Percentiles rank a stretch among this genome's conserved stretches.
Conservation (phyloP, 2,329 filamentous ascomycete species). For the Kalaharituber pfeilii region DNA sequence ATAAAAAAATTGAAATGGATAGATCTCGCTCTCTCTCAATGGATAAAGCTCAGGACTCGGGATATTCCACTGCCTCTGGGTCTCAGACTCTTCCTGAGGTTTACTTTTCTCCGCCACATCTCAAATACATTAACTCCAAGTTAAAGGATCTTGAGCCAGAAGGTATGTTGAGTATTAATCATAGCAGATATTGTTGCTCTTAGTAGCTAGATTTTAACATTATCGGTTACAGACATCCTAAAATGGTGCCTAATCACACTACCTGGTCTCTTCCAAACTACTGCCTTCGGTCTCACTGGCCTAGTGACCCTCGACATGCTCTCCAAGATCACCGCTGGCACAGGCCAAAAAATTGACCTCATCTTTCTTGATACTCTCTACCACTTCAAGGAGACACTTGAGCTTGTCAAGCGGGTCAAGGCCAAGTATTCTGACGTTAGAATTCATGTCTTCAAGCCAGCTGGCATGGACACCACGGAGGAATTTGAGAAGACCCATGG, state of each 20-base stretch:
- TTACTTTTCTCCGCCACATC: constrained; percentile 70
- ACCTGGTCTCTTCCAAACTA: constrained; percentile 75
- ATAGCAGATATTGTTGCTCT: too few relatives aligned
- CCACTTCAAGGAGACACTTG: constrained; percentile 62
- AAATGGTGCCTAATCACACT: constrained; percentile 84
- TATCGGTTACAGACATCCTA: constrained; percentile 50
- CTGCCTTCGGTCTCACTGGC: constrained; percentile 65
- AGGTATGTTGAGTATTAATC: constrained; percentile 32
- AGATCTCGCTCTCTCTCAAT: constrained; percentile 14
- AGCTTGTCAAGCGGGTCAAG: constrained; percentile 56
- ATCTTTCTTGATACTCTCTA: constrained; percentile 75
- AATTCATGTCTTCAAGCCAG: constrained; percentile 80
- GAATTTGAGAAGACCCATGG: constrained; percentile 77
- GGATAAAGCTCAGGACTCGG: constrained; percentile 48
- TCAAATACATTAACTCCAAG: constrained; percentile 80
- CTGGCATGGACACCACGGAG: constrained; percentile 49
- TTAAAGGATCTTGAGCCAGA: constrained; percentile 73
- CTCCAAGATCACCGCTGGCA: constrained; percentile 50
- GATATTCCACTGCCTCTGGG: constrained; percentile 57
- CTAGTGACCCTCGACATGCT: constrained; percentile 75
- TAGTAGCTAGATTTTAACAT: constrained; percentile 16
- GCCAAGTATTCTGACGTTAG: constrained; percentile 59
- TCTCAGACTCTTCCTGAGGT: constrained; percentile 52
- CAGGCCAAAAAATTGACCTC: constrained; percentile 44
- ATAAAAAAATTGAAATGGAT: constrained; percentile 5